These are phyloP conservation scores for Fusarium falciforme DNA, from an alignment of 2,329 filamentous ascomycete genomes.

Conservation along the genomic window DNA sequence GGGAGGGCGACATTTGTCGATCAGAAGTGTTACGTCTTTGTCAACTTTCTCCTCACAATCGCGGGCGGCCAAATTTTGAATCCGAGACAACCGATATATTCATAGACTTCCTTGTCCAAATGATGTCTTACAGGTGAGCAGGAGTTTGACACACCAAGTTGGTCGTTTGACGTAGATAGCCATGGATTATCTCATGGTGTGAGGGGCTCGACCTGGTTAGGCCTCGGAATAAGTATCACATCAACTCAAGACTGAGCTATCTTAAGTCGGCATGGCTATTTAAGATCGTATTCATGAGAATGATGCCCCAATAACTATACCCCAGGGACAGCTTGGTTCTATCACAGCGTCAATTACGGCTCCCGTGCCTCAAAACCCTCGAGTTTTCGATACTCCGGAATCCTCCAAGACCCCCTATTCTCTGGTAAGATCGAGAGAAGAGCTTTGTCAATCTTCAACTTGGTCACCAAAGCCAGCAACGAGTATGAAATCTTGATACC, in stretches of 20 bases:
- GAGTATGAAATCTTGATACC: constrained; percentile 41
- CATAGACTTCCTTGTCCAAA: background rate
- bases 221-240: background rate
- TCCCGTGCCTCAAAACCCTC: background rate
- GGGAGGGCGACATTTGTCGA: background rate
- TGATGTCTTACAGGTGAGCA: background rate
- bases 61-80: background rate
- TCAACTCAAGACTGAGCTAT: background rate
- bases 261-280: background rate
- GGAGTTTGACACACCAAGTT: background rate
- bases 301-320: background rate
- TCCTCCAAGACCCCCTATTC: constrained; percentile 20
- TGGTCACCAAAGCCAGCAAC: constrained; percentile 16
- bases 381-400: constrained; percentile 19
- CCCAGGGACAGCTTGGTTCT: background rate
- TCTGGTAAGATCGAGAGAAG: constrained; percentile 25
- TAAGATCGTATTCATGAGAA: background rate
- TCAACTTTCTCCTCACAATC: background rate
- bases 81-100: background rate
- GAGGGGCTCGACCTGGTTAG: background rate
- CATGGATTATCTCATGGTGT: background rate
- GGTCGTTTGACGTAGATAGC: background rate
- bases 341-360: too few relatives aligned
- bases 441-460: constrained; percentile 26
- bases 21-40: background rate